These are phyloP conservation scores for Pholiota microspora DNA, from an alignment of 768 basidiomycete species.

Conservation along the genomic window DNA sequence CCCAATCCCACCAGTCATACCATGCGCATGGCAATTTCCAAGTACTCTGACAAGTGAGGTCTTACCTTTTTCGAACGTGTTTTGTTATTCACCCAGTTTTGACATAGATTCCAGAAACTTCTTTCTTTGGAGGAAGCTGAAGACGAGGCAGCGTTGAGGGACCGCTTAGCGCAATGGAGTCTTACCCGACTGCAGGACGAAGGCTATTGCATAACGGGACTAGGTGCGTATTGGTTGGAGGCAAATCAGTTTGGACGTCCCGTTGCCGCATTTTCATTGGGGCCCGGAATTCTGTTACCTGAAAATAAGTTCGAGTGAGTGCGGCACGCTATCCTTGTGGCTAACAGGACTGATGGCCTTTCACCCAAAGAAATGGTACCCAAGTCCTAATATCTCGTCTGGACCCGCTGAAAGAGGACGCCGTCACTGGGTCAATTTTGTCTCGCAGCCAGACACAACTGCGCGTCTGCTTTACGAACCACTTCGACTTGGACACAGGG, in stretches of 20 bases:
- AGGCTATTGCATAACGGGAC: conserved; percentile 68
- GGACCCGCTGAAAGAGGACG: conserved; percentile 58
- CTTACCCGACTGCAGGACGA: conserved; percentile 57
- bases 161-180: conserved; percentile 70
- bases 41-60: conserved; percentile 55
- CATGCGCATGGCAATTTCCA: conserved; percentile 47
- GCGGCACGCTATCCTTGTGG: not conserved
- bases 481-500: conserved; percentile 41
- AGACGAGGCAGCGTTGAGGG: conserved; percentile 53
- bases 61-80: not conserved
- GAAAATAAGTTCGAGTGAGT: conserved; percentile 73
- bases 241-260: conserved; percentile 62
- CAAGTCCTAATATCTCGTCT: conserved; percentile 62
- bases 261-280: conserved; percentile 61
- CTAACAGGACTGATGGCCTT: not conserved
- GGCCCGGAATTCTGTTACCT: conserved; percentile 61
- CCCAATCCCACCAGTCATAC: conserved; percentile 34
- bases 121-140: conserved; percentile 66
- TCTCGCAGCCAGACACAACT: conserved; percentile 49
- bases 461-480: conserved; percentile 54
- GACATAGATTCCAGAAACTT: conserved; percentile 39
- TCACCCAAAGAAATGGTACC: conserved; percentile 57
- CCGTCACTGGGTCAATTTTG: conserved; percentile 55
- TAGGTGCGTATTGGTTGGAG: conserved; percentile 69
- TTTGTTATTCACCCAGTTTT: not conserved